Evolutionary conservation across 2,329 filamentous ascomycete species (phyloP), one percentile per base, ranked within the genome.

Genomic region (Aspergillus calidoustus): DNA sequence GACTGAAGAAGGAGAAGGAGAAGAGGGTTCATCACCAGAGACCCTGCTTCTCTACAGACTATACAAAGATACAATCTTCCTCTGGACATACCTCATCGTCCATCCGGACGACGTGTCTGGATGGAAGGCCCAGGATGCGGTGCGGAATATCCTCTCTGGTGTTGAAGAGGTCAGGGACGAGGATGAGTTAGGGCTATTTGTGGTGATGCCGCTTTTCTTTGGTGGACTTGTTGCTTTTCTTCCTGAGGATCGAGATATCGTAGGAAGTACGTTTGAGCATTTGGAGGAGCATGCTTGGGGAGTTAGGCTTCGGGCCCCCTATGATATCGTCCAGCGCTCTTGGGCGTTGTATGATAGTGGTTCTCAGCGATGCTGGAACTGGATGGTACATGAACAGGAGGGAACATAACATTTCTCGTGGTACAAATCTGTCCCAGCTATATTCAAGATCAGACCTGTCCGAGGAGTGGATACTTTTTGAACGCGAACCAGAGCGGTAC

Each of bases 171-270:
- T 30, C 41, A 48, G 7, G 15, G 15, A 19, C 11, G 8, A 8
- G 54, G 28, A 11, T 19, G 34, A 17, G 34, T 41, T 56, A 9
- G 38, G 23, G 43, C 54, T 25, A 8, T 23, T 56, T 15, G 9
- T 47, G 38, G 23, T 48, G 6, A 56, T 56, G 31, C 54, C 54
- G 17, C 54, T 56, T 9, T 56, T 56, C 30, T 56, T 56, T 19
- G 54, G 38, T 31, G 41, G 54, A 22, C 54, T 56, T 9, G 44
- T 19, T 47, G 54, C 54, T n/a, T n/a, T 31, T 3, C 25, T 46
- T 4, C 38, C 17, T 15, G 22, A n/a, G 15, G 41, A 48, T 48
- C 43, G 22, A 30, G 41, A 56, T 4, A 13, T 6, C 22, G 17
- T 53, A 3, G 8, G 15, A 11, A 41, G 9, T 2, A 13, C 1